Evolutionary conservation across 2,329 filamentous ascomycete genomes (phyloP).

Genomic region (Aureobasidium sp.): DNA sequence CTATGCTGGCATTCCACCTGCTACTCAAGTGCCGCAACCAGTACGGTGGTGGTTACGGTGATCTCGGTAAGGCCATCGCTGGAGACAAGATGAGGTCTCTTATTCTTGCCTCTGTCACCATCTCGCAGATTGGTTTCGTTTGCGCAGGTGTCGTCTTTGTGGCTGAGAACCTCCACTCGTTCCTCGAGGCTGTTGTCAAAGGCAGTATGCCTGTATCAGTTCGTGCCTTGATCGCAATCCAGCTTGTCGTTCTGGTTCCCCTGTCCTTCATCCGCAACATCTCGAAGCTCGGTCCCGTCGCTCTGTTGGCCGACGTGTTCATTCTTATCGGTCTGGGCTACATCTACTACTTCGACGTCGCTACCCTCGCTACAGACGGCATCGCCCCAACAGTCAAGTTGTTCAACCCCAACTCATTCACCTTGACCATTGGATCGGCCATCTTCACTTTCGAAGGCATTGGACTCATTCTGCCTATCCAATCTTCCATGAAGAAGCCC

Average conservation of each 20-base stretch:
- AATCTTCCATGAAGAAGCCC: slow-evolving; percentile 64
- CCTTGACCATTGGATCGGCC: slow-evolving; percentile 61
- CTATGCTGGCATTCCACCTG: slow-evolving; percentile 62
- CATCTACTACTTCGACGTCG: slow-evolving; percentile 64
- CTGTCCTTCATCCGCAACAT: slow-evolving; percentile 65
- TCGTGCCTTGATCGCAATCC: slow-evolving; percentile 54
- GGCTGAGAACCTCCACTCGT: slow-evolving; percentile 62
- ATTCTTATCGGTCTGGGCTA: slow-evolving; percentile 63
- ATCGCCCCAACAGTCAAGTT: slow-evolving; percentile 53
- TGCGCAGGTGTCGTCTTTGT: slow-evolving; percentile 71
- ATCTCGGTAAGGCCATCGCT: slow-evolving; percentile 58
- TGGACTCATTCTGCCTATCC: slow-evolving; percentile 66
- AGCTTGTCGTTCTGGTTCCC: slow-evolving; percentile 56
- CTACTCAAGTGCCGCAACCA: slow-evolving; percentile 56
- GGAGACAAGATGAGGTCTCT: slow-evolving; percentile 55
- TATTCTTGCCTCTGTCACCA: slow-evolving; percentile 59
- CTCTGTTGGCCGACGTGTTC: slow-evolving; percentile 61
- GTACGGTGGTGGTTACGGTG: slow-evolving; percentile 64
- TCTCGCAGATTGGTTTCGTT: slow-evolving; percentile 71
- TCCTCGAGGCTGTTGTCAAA: slow-evolving; percentile 53
- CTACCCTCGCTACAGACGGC: slow-evolving; percentile 46
- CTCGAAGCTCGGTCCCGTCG: slow-evolving; percentile 60
- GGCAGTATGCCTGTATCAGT: slow-evolving; percentile 42
- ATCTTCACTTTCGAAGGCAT: slow-evolving; percentile 77
- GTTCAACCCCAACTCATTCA: slow-evolving; percentile 62